Evolutionary conservation across 176 grass and related monocot species (phyloP), one percentile per base, ranked within the genome.

Genomic region (Aechmea fasciata): DNA sequence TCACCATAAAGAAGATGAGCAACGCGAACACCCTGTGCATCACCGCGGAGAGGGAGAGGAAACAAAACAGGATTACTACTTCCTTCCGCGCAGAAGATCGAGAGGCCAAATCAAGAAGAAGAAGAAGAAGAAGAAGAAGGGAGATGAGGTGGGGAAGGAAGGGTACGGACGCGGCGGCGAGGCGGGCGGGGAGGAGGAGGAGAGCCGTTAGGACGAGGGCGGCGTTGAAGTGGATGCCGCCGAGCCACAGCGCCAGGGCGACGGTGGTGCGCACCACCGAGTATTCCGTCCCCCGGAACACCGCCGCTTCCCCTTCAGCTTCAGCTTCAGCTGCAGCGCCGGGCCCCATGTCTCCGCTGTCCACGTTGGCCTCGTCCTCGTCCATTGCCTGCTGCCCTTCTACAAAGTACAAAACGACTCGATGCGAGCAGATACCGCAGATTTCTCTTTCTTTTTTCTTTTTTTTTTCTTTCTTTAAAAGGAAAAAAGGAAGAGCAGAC

Each of bases 201-300:
- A 92, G 71, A 57, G 81, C 81, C 48, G 70, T 68, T 41, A 97
- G 66, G 57, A 90, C 57, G 47, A 97, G 79, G 70, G 83, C 80
- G 52, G 77, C 86, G 79, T 90, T 89, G 84, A 92, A 77, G 84
- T 97, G 86, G 86, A 97, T 92, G 73, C 52, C 65, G 23, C 94
- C 94, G 10, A 97, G 86, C 93, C 94, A 97, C 49, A 97, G 71
- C 70, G 86, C 84, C 24, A 97, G 89, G 57, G 89, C 89, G 24
- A 77, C 11, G 47, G 79, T 83, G 73, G 86, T 97, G 13, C 64
- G 76, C 49, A 87, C 20, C 57, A 33, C 73, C 75, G 93, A 74
- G 79, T 83, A 87, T 0, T 85, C 79, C 70, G 79, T 87, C 47
- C 84, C 79, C 69, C 25, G 51, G 86, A 90, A 79, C 78, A 87